Conservation (phyloP, 106 monocot genomes). For the Iris macrosiphon region DNA sequence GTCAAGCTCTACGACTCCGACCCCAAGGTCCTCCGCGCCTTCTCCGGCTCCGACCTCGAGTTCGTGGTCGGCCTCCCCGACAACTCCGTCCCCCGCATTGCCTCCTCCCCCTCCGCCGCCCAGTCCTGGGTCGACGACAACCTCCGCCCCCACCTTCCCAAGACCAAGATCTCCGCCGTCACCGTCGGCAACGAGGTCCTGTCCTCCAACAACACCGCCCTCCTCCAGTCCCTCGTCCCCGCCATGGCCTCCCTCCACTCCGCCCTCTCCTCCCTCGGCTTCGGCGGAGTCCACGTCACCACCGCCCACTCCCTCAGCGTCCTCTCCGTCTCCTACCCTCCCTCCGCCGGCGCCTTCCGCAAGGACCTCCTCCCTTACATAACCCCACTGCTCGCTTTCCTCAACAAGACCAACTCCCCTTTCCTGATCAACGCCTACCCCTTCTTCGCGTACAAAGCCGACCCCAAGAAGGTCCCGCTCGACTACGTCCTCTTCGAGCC, state of each 20-base stretch:
- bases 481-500: slow-evolving; percentile 12
- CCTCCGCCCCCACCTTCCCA: slow-evolving; percentile 14
- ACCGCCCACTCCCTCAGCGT: slow-evolving; percentile 21
- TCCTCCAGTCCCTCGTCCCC: slow-evolving; percentile 14
- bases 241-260: slow-evolving; percentile 12
- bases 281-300: slow-evolving; percentile 13
- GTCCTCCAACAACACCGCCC: slow-evolving; percentile 8
- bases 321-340: slow-evolving; percentile 15
- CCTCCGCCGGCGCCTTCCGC: slow-evolving; percentile 11
- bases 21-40: slow-evolving; percentile 12
- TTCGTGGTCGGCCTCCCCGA: slow-evolving; percentile 16
- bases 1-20: slow-evolving; percentile 19
- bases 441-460: slow-evolving; percentile 20
- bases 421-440: slow-evolving; percentile 26
- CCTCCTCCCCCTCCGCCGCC: slow-evolving; percentile 7
- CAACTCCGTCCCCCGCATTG: slow-evolving; percentile 1
- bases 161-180: slow-evolving; percentile 16
- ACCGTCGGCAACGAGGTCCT: slow-evolving; percentile 24
- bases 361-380: slow-evolving; percentile 11
- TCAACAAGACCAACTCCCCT: slow-evolving; percentile 11
- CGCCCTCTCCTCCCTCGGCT: slow-evolving; percentile 7
- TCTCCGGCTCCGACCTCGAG: slow-evolving; percentile 12
- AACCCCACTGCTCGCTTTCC: slow-evolving; percentile 7
- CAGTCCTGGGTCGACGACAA: slow-evolving; percentile 10
- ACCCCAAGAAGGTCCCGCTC: slow-evolving; percentile 10